phyloP scores from a whole-genome alignment of 2,329 filamentous ascomycete genomes.

The Diplodia sapinea region DNA sequence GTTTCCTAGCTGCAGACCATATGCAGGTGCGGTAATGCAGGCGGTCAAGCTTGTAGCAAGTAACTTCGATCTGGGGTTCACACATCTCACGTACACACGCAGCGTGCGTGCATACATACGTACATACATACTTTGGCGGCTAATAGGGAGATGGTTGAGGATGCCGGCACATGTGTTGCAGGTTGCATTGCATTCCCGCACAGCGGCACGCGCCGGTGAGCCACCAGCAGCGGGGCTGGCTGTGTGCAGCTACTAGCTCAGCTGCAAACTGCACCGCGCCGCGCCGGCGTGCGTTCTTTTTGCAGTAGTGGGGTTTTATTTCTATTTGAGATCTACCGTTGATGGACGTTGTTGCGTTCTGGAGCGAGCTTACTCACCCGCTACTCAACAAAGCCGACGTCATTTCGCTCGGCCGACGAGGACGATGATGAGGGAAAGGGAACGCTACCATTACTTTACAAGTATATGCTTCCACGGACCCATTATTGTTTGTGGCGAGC shows the following conservation, averaged over 20 bases:
- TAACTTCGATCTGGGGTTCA: neutral
- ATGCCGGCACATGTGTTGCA: constrained; percentile 1
- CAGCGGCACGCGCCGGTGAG: neutral
- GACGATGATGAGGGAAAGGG: too few relatives aligned
- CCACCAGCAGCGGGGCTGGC: neutral
- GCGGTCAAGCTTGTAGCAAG: neutral
- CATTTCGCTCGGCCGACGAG: too few relatives aligned
- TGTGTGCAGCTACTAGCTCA: neutral
- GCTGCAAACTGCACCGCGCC: neutral
- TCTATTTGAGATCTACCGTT: neutral
- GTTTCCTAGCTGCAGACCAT: neutral
- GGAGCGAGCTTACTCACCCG: too few relatives aligned
- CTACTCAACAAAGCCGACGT: too few relatives aligned
- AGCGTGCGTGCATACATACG: neutral
- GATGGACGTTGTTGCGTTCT: neutral
- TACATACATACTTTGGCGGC: neutral
- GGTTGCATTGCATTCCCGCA: constrained; percentile 19
- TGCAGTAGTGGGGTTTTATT: neutral
- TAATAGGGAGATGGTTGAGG: neutral
- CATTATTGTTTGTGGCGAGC: too few relatives aligned
- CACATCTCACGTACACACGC: neutral
- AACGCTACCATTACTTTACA: too few relatives aligned
- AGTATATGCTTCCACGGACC: too few relatives aligned
- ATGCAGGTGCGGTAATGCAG: neutral
- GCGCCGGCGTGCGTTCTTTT: neutral